Conservation (phyloP, 306 rosid species). For the Delonix regia region DNA sequence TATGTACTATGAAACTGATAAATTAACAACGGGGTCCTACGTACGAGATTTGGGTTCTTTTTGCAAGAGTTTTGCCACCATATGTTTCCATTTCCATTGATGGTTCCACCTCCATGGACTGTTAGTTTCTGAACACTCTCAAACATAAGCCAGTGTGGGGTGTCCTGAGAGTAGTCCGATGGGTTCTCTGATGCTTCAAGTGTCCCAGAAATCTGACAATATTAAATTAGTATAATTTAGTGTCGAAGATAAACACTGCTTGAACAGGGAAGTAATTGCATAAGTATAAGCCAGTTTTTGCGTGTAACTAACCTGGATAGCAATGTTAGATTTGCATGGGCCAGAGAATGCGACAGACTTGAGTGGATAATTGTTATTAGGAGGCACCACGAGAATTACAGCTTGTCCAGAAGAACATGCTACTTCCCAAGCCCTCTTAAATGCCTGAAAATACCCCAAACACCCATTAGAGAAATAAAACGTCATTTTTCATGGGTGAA, state of each 20-base stretch:
- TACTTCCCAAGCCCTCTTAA: conserved; percentile 62
- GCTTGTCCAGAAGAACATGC: conserved; percentile 52
- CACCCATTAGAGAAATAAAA: not conserved
- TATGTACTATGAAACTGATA: not conserved
- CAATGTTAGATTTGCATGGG: conserved; percentile 63
- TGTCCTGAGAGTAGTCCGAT: conserved; percentile 49
- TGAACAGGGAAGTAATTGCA: not conserved
- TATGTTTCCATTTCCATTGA: conserved; percentile 67
- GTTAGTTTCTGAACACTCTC: conserved; percentile 45
- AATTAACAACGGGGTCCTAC: not conserved
- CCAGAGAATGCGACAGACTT: conserved; percentile 62
- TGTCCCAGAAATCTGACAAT: conserved; percentile 54
- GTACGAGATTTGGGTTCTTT: conserved; percentile 38
- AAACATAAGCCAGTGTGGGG: conserved; percentile 57
- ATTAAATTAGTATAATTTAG: not conserved
- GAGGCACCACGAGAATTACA: conserved; percentile 43
- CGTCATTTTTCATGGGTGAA: not conserved
- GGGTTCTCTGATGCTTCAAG: conserved; percentile 57
- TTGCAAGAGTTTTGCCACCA: conserved; percentile 90
- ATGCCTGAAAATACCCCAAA: conserved; percentile 53
- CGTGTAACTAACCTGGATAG: conserved; percentile 46
- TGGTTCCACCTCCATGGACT: conserved; percentile 70
- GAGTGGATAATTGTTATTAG: conserved; percentile 52
- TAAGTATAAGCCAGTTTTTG: not conserved
- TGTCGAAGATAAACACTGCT: not conserved